phyloP scores from a whole-genome alignment of 1,284 basidiomycete species.

The Earliella scabrosa region DNA sequence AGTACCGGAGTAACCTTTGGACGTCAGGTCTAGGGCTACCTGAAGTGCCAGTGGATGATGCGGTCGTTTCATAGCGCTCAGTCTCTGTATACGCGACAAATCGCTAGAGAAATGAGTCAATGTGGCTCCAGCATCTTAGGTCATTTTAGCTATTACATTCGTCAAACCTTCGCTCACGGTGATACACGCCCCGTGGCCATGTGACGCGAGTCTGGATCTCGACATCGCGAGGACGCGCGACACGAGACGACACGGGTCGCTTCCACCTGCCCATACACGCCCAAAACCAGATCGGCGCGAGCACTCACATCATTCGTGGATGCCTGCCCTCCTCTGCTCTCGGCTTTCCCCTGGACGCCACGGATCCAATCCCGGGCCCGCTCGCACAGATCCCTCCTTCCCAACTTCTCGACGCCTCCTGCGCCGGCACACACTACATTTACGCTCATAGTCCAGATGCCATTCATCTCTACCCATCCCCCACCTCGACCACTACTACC shows the following conservation, averaged over 20 bases:
- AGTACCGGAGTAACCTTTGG: too few species aligned
- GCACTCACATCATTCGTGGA: conserved; percentile 32
- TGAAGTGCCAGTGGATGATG: too few species aligned
- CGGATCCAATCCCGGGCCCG: conserved; percentile 28
- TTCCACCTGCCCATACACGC: conserved; percentile 24
- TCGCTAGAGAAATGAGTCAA: conserved; percentile 10
- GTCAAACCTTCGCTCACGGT: conserved; percentile 17
- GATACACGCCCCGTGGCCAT: conserved; percentile 21
- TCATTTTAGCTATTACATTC: conserved; percentile 16
- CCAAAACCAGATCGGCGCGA: conserved; percentile 33
- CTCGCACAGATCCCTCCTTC: conserved; percentile 28
- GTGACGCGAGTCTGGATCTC: conserved; percentile 22
- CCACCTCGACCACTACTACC: background rate
- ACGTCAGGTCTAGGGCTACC: too few species aligned
- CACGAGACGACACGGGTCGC: conserved; percentile 23
- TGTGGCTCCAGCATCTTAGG: conserved; percentile 15
- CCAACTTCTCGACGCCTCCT: conserved; percentile 35
- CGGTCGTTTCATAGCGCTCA: too few species aligned
- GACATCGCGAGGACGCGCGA: conserved; percentile 10
- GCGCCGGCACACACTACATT: conserved; percentile 26
- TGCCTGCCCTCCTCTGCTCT: conserved; percentile 18
- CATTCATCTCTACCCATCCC: conserved; percentile 9
- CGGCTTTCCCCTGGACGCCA: conserved; percentile 33
- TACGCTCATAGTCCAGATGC: conserved; percentile 27
- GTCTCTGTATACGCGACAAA: conserved; percentile 6